Base-by-base conservation (phyloP, 108 stramenopile species). In the Nitzschia inconspicua region DNA sequence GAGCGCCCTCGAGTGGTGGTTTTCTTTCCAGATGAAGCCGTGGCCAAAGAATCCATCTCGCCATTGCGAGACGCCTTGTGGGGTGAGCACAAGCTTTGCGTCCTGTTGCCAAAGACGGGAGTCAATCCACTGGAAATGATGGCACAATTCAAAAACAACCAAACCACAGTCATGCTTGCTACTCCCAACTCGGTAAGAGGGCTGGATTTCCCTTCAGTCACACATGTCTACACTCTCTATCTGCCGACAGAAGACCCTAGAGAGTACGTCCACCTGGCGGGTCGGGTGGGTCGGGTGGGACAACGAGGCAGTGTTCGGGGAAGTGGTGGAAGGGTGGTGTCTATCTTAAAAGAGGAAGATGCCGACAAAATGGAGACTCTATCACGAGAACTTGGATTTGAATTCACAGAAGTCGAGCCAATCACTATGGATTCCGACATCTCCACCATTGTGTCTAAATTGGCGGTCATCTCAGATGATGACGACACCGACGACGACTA, bases 261-360 rank as follows among this genome's bases (percentile, higher is more conserved):
- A 1, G 91, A 93, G 58, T 93, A 93, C 35, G 57, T 93, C 18
- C 86, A 93, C 65, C 59, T 89, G 56, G 88, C 87, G 1, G 91
- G 91, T 23, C 81, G 91, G 39, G 89, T 91, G 26, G 89, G 89
- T n/a, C 79, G 89, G 26, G 82, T 91, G 47, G 89, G 89, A 10
- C 89, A 91, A 48, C 57, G 71, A 60, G 85, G 85, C 29, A 80
- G 75, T 40, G 83, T 77, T 0, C 32, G 49, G 3, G 82, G 85
- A 19, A 51, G 70, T 36, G 88, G 88, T 10, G n/a, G n/a, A n/a
- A 68, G 63, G 27, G 91, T 93, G 14, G 70, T 84, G 44, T 84
- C 87, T 4, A 81, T 93, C 13, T 41, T 93, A 20, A 68, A 72
- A 37, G 57, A 65, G 24, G 77, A 76, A n/a, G 88, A 84, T 40